Base-by-base conservation (phyloP, 2,329 filamentous ascomycete genomes). In the Dryadomyces quercivorus region DNA sequence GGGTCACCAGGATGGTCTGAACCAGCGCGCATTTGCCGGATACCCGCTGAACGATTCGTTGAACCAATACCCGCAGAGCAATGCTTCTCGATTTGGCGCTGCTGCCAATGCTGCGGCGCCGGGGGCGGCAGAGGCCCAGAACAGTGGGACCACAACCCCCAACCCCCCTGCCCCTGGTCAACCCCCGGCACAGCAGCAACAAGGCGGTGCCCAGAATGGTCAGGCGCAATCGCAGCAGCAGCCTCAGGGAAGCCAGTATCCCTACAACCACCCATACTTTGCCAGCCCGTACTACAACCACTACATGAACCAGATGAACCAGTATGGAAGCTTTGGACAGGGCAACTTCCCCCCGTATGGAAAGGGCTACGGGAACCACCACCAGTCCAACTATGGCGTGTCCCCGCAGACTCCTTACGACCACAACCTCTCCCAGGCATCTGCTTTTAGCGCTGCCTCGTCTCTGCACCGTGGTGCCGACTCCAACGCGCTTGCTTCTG, bases 141-240 rank as follows among this genome's bases (percentile, higher is more conserved):
- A 85, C 72, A 95, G 89, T 66, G 92, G 90, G 47, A 86, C 93
- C 68, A 92, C 86, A 63, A 96, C 91, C 2, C 91, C 92, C 40
- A 93, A 94, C 72, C 90, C 91, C 31, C 77, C 84, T 44, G 52
- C 50, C 1, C 46, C 52, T 2, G 71, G 72, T 12, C 78, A 80
- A 64, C 72, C 70, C 49, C 78, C 79, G 63, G 71, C 71, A 59
- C 67, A 66, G 62, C 58, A 63, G 61, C 61, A 65, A 55, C 69
- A 69, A 21, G 55, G 44, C 9, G 57, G 26, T 3, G 47, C 16
- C 3, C 54, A 53, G 46, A 53, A 49, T n/a, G 52, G 45, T n/a
- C 58, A 59, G 58, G 63, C 66, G 2, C 71, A 73, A 57, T 64
- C 68, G 2, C 68, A 68, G 54, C 60, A 65, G 49, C 69, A 71